Evolutionary conservation across 805 yeast species (phyloP).

Genomic region (Pichia thaimueangensis): DNA sequence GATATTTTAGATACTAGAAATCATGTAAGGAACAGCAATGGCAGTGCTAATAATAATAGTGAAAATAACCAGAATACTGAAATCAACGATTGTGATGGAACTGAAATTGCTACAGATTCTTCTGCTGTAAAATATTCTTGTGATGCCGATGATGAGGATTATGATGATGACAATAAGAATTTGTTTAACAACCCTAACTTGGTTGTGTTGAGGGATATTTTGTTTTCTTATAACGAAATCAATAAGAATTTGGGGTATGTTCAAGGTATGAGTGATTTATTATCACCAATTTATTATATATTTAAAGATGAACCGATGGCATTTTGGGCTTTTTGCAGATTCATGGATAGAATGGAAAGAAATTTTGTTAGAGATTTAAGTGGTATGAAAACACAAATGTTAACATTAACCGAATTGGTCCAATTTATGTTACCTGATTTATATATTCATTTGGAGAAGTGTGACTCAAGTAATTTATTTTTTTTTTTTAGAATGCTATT

Average conservation of each 20-base stretch:
- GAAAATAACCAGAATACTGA: conserved; percentile 37
- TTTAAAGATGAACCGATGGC: conserved; percentile 67
- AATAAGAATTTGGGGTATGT: conserved; percentile 87
- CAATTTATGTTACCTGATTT: conserved; percentile 85
- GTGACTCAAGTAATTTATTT: conserved; percentile 85
- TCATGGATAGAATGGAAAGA: conserved; percentile 93
- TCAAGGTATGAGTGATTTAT: conserved; percentile 94
- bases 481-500: conserved; percentile 92
- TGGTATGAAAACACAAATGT: conserved; percentile 88
- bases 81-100: conserved; percentile 11
- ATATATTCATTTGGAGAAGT: conserved; percentile 74
- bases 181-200: conserved; percentile 73
- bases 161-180: conserved; percentile 46
- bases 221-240: conserved; percentile 79
- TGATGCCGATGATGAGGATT: conserved; percentile 31
- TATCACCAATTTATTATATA: conserved; percentile 74
- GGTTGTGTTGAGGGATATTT: conserved; percentile 62
- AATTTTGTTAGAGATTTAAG: conserved; percentile 87
- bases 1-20: conserved; percentile 4
- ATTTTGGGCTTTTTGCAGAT: conserved; percentile 82
- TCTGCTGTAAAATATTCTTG: too few species aligned
- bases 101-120: conserved; percentile 15
- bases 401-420: conserved; percentile 74
- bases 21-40: conserved; percentile 34
- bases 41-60: conserved; percentile 12